These are phyloP conservation scores for Inosperma sp. DNA, from an alignment of 768 basidiomycete genomes.

Conservation along the genomic window DNA sequence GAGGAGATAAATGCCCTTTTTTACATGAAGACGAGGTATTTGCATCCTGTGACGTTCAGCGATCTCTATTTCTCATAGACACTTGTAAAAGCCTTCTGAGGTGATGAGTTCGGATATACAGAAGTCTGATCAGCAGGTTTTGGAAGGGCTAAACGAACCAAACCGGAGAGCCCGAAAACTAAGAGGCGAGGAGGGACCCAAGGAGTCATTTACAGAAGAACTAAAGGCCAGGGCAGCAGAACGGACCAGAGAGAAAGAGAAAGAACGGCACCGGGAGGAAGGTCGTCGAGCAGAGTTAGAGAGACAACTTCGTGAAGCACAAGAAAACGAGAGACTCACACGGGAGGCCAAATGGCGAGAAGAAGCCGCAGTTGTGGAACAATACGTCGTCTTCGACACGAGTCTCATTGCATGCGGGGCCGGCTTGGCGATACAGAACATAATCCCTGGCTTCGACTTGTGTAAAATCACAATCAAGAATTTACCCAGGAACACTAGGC, in stretches of 20 bases:
- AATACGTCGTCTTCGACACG: constrained; percentile 40
- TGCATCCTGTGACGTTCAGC: too few relatives aligned
- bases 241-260: neutral
- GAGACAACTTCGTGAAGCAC: too few relatives aligned
- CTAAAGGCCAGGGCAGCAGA: neutral
- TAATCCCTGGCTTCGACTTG: constrained; percentile 49
- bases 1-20: neutral
- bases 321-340: constrained; percentile 13
- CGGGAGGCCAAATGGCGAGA: constrained; percentile 19
- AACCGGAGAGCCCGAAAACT: neutral
- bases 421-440: constrained; percentile 40
- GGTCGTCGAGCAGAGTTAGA: too few relatives aligned
- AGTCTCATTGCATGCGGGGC: constrained; percentile 47
- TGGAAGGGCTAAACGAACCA: too few relatives aligned
- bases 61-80: neutral
- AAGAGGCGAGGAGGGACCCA: constrained; percentile 5
- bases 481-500: constrained; percentile 37
- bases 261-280: neutral
- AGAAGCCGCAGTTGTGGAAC: constrained; percentile 41
- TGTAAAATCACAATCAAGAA: constrained; percentile 43
- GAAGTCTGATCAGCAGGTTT: too few relatives aligned
- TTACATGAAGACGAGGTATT: neutral
- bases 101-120: too few relatives aligned
- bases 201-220: neutral
- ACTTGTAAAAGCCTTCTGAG: neutral